Base-by-base conservation (phyloP, 2,329 filamentous ascomycete species). In the Paecilomyces dactylethromorphus region DNA sequence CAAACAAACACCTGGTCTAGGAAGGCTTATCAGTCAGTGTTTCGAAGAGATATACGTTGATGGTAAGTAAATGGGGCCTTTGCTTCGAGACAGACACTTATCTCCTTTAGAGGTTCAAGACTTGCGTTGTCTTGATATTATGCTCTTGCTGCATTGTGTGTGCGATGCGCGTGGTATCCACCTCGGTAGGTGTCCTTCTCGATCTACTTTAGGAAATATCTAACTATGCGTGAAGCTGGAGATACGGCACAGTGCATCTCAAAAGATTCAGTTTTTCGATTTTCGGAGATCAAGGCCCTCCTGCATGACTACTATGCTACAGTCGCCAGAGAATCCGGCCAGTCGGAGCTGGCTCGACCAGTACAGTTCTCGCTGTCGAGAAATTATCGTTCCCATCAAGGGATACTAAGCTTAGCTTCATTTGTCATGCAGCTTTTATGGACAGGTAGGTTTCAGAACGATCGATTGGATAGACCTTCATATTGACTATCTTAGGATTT, bases 201-300 rank as follows among this genome's bases (percentile, higher is more conserved):
- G 6, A n/a, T 29, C 15, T 13, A 49, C 22, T 13, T 45, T 21
- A 26, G 13, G 33, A 54, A 15, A 22, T 55, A 15, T 29, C 13
- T 53, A 26, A 56, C 26, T 31, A 2, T 54, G 12, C 7, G n/a
- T 33, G 31, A 31, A 64, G 62, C 69, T 24, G 71, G 71, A 1
- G 71, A 74, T 56, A 73, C 70, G 1, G 71, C 71, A 0, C 71
- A 74, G 59, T 69, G 66, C 15, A 72, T 74, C 29, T 72, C 70
- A 1, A 67, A 69, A 33, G 71, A 74, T 53, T 70, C 70, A 1
- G 69, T 64, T 1, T 73, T 73, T 35, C 63, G 71, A 0, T 73
- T 74, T 39, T 61, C 65, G 7, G 71, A 73, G 51, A 56, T 72
- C 7, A 73, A 72, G 58, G 63, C 61, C 4, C 51, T 70, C 11